Percentiles rank a stretch among this genome's conserved stretches.
These are phyloP conservation scores for Salpingoeca rosetta DNA, from an alignment of 78 protist genomes.

Conservation along the genomic window DNA sequence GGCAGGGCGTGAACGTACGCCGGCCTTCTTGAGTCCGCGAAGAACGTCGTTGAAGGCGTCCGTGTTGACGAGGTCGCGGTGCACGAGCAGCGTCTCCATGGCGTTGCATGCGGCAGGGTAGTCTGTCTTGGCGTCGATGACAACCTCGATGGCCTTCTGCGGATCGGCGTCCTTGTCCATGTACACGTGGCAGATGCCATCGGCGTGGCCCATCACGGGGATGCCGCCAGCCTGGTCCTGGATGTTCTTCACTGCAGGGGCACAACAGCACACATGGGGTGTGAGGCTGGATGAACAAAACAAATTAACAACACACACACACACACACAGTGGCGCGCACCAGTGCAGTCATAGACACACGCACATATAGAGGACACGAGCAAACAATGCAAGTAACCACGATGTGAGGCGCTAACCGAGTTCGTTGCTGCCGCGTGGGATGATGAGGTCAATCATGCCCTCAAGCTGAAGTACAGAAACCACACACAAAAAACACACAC, in stretches of 20 bases:
- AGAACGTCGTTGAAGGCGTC: neutral
- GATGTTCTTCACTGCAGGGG: neutral
- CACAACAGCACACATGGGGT: neutral
- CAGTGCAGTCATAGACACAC: neutral
- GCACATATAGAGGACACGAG: neutral
- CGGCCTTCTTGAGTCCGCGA: neutral
- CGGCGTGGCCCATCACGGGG: conserved; percentile 85
- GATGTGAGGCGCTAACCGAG: too few relatives aligned
- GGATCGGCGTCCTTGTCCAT: conserved; percentile 37
- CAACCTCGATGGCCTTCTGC: conserved; percentile 1
- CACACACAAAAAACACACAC: neutral
- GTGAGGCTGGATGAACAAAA: neutral
- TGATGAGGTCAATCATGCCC: conserved; percentile 61
- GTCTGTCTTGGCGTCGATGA: conserved; percentile 57
- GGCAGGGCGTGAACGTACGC: neutral
- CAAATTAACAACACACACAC: too few relatives aligned
- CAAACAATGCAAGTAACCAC: too few relatives aligned
- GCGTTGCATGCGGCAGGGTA: conserved; percentile 85
- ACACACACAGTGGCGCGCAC: too few relatives aligned
- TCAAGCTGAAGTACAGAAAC: conserved; percentile 13
- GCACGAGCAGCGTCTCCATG: conserved; percentile 65
- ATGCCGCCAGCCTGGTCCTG: conserved; percentile 28
- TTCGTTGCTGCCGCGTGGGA: conserved; percentile 67
- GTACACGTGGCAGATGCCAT: conserved; percentile 57
- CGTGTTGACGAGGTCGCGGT: neutral